Conservation (phyloP, 176 grass and related monocot species). For the Secale cereale region DNA sequence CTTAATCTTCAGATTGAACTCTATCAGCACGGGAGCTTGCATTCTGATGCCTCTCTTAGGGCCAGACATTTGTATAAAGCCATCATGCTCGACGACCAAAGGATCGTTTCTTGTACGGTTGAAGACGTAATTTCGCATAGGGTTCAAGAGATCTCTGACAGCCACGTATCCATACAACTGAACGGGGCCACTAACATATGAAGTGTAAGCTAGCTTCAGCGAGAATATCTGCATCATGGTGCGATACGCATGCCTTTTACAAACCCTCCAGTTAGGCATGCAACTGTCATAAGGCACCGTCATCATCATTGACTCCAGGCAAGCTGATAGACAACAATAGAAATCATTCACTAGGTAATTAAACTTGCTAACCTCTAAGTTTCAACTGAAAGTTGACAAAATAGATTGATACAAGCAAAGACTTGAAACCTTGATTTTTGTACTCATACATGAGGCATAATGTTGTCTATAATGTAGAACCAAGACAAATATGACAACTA, state of each 20-base stretch:
- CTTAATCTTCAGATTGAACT: slow-evolving; percentile 1
- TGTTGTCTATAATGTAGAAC: neutral
- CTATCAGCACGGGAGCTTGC: neutral
- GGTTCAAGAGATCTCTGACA: neutral
- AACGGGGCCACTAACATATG: neutral
- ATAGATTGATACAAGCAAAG: neutral
- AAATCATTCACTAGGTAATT: neutral
- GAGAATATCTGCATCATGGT: neutral
- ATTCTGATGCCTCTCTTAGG: neutral
- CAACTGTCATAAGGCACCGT: neutral
- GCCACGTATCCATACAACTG: neutral
- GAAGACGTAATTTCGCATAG: neutral
- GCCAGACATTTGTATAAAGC: neutral
- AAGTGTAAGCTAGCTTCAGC: neutral
- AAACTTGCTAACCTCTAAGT: too few species aligned
- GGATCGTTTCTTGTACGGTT: neutral
- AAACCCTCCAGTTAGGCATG: neutral
- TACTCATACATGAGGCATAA: neutral
- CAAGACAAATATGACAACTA: neutral
- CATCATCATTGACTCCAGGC: neutral
- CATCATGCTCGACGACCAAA: neutral
- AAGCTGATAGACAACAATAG: neutral
- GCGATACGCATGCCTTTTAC: neutral
- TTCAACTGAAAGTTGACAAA: neutral
- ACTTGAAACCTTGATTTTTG: neutral